Percentiles rank a stretch among this genome's conserved stretches.
Conservation (phyloP, 495 filamentous ascomycete genomes). For the Podospora pseudoanserina region DNA sequence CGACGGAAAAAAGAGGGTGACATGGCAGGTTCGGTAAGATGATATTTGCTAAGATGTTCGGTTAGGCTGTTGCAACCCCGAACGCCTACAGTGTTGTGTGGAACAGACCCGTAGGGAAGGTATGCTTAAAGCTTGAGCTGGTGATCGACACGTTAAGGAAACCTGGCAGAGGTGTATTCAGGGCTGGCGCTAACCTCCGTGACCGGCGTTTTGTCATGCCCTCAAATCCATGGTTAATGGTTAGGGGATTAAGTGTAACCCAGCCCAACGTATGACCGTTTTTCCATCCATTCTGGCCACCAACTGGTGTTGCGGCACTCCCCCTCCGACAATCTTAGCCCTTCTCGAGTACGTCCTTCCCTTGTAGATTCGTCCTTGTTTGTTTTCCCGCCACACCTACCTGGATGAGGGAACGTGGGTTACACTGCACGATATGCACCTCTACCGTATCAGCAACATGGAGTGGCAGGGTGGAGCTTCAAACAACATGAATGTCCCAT, state of each 20-base stretch:
- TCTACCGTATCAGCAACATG: neutral
- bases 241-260: neutral
- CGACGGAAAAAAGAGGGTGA: neutral
- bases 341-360: neutral
- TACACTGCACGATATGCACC: neutral
- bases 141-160: neutral
- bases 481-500: neutral
- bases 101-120: neutral
- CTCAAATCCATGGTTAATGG: neutral
- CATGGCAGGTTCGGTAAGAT: constrained; percentile 2
- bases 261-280: neutral
- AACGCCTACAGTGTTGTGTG: neutral
- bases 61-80: neutral
- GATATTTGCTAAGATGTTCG: neutral
- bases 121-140: constrained; percentile 2
- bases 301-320: neutral
- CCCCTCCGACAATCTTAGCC: neutral
- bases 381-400: neutral
- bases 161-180: neutral
- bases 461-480: neutral
- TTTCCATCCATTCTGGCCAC: neutral
- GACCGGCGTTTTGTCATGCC: neutral
- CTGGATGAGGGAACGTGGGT: neutral
- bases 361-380: neutral
- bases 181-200: neutral